Evolutionary conservation across 1,284 basidiomycete species (phyloP).

Genomic region (Boletus sp.): DNA sequence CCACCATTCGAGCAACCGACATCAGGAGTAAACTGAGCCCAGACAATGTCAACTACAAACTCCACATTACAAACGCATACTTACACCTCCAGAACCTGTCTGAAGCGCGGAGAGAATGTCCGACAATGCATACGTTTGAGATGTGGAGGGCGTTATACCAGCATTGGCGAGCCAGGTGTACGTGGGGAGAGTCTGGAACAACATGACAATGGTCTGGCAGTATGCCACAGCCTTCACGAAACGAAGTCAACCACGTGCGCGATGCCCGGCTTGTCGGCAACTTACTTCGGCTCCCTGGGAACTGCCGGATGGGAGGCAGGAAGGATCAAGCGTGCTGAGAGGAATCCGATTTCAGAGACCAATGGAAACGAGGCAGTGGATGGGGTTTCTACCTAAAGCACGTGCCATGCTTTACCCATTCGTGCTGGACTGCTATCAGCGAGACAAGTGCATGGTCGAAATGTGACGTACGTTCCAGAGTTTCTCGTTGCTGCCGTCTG

Average conservation of each 20-base stretch:
- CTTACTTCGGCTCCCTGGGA: constrained; percentile 55
- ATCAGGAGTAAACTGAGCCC: constrained; percentile 48
- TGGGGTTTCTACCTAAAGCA: constrained; percentile 51
- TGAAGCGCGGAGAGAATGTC: constrained; percentile 56
- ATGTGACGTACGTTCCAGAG: constrained; percentile 63
- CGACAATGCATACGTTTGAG: constrained; percentile 55
- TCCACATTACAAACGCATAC: background rate
- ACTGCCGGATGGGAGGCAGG: constrained; percentile 57
- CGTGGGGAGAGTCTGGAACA: constrained; percentile 65
- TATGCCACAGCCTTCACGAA: constrained; percentile 60
- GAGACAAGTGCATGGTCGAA: constrained; percentile 1
- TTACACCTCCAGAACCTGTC: constrained; percentile 44
- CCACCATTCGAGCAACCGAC: constrained; percentile 49
- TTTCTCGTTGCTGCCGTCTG: constrained; percentile 54
- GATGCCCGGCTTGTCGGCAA: background rate
- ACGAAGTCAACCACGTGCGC: constrained; percentile 9
- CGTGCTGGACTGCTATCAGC: constrained; percentile 43
- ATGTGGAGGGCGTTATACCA: constrained; percentile 65
- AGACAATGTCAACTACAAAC: constrained; percentile 1
- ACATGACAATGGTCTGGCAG: constrained; percentile 59
- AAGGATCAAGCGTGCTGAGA: constrained; percentile 53
- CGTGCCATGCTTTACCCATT: constrained; percentile 73
- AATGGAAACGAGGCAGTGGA: background rate
- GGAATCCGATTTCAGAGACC: constrained; percentile 6
- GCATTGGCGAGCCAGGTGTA: constrained; percentile 66